phyloP scores from a whole-genome alignment of 768 basidiomycete species.

The Leucocoprinus leucothites region DNA sequence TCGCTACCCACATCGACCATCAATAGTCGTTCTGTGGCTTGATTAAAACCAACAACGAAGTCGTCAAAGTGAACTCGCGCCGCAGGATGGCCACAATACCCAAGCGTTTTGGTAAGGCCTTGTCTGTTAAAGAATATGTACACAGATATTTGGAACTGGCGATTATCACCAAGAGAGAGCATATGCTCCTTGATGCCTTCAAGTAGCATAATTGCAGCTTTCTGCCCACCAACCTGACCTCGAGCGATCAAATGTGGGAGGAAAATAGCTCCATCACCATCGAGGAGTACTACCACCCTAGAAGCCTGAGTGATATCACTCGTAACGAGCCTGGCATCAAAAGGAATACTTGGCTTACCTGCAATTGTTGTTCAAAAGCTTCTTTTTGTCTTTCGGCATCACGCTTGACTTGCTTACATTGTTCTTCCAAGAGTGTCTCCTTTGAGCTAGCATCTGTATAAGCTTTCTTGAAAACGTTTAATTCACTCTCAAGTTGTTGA shows the following conservation, averaged over 20 bases:
- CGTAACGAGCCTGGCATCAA: background rate
- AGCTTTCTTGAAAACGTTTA: slow-evolving; percentile 40
- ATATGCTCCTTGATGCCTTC: slow-evolving; percentile 37
- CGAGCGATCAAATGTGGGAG: slow-evolving; percentile 45
- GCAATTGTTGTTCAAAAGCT: slow-evolving; percentile 36
- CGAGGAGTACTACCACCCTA: slow-evolving; percentile 51
- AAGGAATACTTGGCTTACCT: slow-evolving; percentile 22
- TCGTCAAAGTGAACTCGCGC: slow-evolving; percentile 52
- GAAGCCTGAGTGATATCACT: slow-evolving; percentile 32
- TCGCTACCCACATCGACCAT: slow-evolving; percentile 68
- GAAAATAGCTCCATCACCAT: slow-evolving; percentile 68
- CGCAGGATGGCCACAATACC: slow-evolving; percentile 31
- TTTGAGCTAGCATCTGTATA: slow-evolving; percentile 35
- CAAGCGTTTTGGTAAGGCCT: slow-evolving; percentile 52
- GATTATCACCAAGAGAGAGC: slow-evolving; percentile 26
- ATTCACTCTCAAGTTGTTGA: slow-evolving; percentile 35
- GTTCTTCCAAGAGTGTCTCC: slow-evolving; percentile 17
- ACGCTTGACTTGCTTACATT: slow-evolving; percentile 29
- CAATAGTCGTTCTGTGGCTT: slow-evolving; percentile 61
- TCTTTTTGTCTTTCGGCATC: slow-evolving; percentile 37
- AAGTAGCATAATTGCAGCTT: slow-evolving; percentile 48
- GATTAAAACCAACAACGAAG: slow-evolving; percentile 68
- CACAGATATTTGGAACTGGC: slow-evolving; percentile 55
- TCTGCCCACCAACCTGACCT: slow-evolving; percentile 56
- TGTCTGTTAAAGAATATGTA: slow-evolving; percentile 66